These are phyloP conservation scores for Linaria vulgaris DNA, from an alignment of 257 asterid genomes.

Conservation along the genomic window DNA sequence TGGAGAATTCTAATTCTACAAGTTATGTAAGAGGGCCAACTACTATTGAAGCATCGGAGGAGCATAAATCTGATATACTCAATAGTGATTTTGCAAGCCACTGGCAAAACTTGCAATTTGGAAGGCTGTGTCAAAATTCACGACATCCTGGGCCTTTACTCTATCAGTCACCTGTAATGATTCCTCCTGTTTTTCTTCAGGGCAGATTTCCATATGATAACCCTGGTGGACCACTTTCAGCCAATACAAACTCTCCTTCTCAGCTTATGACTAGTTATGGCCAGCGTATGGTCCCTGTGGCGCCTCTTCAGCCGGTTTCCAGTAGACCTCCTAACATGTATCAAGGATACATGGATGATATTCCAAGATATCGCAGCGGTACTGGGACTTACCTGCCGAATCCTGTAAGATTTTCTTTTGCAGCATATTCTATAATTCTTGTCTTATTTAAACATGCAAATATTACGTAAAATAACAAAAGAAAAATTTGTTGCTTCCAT, in stretches of 20 bases:
- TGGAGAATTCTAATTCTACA: constrained; percentile 51
- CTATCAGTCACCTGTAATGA: constrained; percentile 76
- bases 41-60: constrained; percentile 48
- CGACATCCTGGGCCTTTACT: constrained; percentile 48
- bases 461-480: background rate
- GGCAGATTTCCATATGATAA: constrained; percentile 78
- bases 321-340: constrained; percentile 61
- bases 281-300: constrained; percentile 60
- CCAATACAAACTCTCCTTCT: constrained; percentile 55
- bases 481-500: background rate
- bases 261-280: constrained; percentile 74
- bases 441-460: background rate
- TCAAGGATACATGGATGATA: constrained; percentile 65
- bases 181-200: constrained; percentile 78
- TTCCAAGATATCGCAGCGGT: constrained; percentile 88
- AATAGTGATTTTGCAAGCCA: constrained; percentile 89
- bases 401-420: constrained; percentile 67
- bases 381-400: constrained; percentile 97
- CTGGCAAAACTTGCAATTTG: constrained; percentile 85
- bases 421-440: constrained; percentile 1
- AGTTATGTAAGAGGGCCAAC: constrained; percentile 45
- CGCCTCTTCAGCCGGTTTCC: constrained; percentile 69
- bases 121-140: constrained; percentile 86
- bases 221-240: constrained; percentile 72
- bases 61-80: constrained; percentile 71